These are phyloP conservation scores for Aspergillus chevalieri DNA, from an alignment of 2,329 filamentous ascomycete genomes.

Conservation along the genomic window DNA sequence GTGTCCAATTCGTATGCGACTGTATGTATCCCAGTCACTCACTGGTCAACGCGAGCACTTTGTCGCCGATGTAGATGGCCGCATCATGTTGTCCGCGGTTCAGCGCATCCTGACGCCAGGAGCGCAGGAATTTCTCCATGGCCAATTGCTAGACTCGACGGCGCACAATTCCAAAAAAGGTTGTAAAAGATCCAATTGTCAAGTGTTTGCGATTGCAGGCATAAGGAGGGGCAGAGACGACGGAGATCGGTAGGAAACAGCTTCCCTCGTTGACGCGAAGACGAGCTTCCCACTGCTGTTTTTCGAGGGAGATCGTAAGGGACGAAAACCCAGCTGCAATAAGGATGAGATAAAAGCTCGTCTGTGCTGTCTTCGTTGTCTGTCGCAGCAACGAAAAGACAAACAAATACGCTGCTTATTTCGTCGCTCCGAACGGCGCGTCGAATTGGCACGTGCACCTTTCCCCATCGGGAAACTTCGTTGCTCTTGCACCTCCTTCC, in stretches of 20 bases:
- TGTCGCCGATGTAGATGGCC: conserved; percentile 95
- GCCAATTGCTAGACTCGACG: conserved; percentile 1
- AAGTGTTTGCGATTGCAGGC: neutral
- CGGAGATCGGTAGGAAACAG: neutral
- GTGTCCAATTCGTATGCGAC: neutral
- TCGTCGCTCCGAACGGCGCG: neutral
- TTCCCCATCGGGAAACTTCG: neutral
- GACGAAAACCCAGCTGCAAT: neutral
- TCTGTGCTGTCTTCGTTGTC: neutral
- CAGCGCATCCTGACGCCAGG: conserved; percentile 91
- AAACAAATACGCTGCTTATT: neutral
- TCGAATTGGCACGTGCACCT: neutral
- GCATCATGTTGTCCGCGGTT: conserved; percentile 96
- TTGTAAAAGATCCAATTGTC: neutral
- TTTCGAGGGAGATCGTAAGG: neutral
- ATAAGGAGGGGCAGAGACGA: conserved; percentile 1
- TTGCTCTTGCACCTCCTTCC: neutral
- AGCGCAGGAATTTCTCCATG: conserved; percentile 91
- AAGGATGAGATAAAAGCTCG: neutral
- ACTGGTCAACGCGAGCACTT: conserved; percentile 91
- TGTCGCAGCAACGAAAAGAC: neutral
- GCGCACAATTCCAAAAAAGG: no score
- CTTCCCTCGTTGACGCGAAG: neutral
- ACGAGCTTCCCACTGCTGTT: neutral
- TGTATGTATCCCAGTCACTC: conserved; percentile 24